Percentiles rank a stretch among this genome's conserved stretches.
Evolutionary conservation across 2,329 filamentous ascomycete species (phyloP).

Genomic region (Scleromitrula shiraiana): DNA sequence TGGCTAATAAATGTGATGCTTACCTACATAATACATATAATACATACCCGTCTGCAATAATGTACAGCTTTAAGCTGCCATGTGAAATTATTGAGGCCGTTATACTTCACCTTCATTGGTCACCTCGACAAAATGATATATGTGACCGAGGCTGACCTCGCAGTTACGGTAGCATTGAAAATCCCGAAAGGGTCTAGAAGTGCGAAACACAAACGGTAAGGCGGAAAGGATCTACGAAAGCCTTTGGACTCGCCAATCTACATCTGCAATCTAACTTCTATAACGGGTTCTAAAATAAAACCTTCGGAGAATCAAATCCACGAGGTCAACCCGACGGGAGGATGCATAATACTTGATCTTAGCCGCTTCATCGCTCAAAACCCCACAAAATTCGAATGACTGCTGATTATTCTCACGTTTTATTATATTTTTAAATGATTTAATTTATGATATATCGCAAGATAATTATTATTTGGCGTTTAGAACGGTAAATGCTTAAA

Average conservation of each 20-base stretch:
- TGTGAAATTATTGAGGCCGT: conserved; percentile 3
- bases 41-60: conserved; percentile 7
- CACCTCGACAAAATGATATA: background rate
- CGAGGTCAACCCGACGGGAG: conserved; percentile 2
- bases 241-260: conserved; percentile 10
- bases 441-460: conserved; percentile 1
- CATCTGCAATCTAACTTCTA: conserved; percentile 10
- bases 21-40: too few relatives aligned
- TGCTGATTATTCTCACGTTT: background rate
- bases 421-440: background rate
- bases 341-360: background rate
- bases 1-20: background rate
- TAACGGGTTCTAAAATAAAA: conserved; percentile 6
- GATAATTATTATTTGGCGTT: conserved; percentile 3
- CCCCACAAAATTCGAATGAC: background rate
- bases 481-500: background rate
- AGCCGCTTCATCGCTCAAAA: background rate
- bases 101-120: conserved; percentile 2
- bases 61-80: conserved; percentile 8
- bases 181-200: conserved; percentile 6
- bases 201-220: conserved; percentile 8
- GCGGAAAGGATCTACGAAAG: conserved; percentile 9
- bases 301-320: conserved; percentile 4
- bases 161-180: conserved; percentile 3
- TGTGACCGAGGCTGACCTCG: too few relatives aligned